Conservation (phyloP, 495 filamentous ascomycete genomes). For the Evansstolkia leycettana region DNA sequence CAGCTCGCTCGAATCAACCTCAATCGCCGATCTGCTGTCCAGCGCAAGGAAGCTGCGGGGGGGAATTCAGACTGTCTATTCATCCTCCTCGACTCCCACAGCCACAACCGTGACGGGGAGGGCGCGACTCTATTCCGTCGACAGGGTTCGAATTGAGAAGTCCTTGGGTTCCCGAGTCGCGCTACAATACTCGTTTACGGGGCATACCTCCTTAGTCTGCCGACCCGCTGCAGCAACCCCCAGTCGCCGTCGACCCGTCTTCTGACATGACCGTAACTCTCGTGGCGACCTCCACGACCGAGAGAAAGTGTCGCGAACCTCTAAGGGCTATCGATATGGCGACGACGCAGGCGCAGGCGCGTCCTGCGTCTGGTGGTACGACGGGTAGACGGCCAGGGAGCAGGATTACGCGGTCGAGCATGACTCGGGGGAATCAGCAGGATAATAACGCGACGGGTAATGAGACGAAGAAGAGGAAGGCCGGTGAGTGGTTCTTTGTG, state of each 20-base stretch:
- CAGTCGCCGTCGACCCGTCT: not conserved
- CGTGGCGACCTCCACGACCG: slow-evolving; percentile 24
- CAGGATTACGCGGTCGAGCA: slow-evolving; percentile 28
- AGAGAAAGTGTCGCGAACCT: slow-evolving; percentile 33
- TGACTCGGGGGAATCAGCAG: slow-evolving; percentile 24
- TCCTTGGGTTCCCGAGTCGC: too few relatives aligned
- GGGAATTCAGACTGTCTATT: too few relatives aligned
- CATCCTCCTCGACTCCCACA: too few relatives aligned
- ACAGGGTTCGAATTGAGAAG: too few relatives aligned
- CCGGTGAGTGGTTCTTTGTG: slow-evolving; percentile 34
- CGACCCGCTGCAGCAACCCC: too few relatives aligned
- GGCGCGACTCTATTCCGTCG: too few relatives aligned
- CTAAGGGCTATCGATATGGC: slow-evolving; percentile 32
- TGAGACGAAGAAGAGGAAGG: slow-evolving; percentile 28
- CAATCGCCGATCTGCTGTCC: too few relatives aligned
- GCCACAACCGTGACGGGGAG: too few relatives aligned
- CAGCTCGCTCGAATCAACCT: too few relatives aligned
- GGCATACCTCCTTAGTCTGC: too few relatives aligned
- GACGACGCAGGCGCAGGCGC: slow-evolving; percentile 30
- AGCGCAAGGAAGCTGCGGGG: too few relatives aligned
- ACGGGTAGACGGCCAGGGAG: slow-evolving; percentile 15
- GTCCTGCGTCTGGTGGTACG: slow-evolving; percentile 18
- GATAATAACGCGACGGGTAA: slow-evolving; percentile 9
- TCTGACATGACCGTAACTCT: slow-evolving; percentile 31
- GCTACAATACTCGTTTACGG: too few relatives aligned